phyloP scores from a whole-genome alignment of 495 filamentous ascomycete genomes.

The Hyaloscypha hepaticicola region DNA sequence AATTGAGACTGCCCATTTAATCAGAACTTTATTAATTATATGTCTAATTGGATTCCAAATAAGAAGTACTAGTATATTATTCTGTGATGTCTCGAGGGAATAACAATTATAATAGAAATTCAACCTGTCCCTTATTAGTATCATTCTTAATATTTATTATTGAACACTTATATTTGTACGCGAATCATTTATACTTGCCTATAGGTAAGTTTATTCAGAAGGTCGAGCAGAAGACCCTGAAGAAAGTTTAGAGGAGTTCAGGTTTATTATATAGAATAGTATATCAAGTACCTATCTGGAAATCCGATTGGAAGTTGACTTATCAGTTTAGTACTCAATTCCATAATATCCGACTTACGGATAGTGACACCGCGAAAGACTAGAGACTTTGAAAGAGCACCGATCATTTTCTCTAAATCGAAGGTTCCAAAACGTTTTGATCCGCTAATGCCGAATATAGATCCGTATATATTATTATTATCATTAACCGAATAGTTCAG shows the following conservation, averaged over 20 bases:
- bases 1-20: slow-evolving; percentile 10
- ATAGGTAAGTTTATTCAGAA: slow-evolving; percentile 1
- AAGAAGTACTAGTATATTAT: slow-evolving; percentile 12
- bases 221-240: neutral
- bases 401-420: neutral
- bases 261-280: neutral
- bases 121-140: neutral
- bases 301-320: neutral
- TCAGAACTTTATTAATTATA: neutral
- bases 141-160: neutral
- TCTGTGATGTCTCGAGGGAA: slow-evolving; percentile 3
- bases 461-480: neutral
- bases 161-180: neutral
- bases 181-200: neutral
- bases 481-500: neutral
- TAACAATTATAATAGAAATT: neutral
- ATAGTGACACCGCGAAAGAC: neutral
- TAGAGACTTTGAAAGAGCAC: neutral
- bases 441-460: neutral
- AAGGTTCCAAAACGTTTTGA: neutral
- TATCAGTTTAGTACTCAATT: neutral
- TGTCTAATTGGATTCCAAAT: neutral
- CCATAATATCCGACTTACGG: neutral
- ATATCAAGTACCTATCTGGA: neutral
- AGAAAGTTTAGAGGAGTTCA: neutral